Evolutionary conservation across 352 stramenopile species (phyloP).

Genomic region (Pythium scleroteichum): DNA sequence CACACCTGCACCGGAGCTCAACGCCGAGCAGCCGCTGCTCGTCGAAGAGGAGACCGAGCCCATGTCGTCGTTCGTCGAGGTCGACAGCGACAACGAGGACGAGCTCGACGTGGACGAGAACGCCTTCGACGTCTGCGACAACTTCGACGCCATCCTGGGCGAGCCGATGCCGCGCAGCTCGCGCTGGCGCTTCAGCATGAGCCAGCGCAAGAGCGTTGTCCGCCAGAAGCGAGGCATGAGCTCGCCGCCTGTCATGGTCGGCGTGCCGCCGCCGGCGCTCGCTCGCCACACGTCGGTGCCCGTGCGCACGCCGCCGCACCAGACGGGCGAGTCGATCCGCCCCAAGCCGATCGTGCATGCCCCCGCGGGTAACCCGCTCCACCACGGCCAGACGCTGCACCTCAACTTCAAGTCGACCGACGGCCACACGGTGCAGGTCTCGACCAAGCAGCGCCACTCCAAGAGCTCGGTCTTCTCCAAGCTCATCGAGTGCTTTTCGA

Average conservation of each 20-base stretch:
- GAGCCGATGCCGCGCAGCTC: constrained; percentile 25
- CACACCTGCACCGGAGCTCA: neutral
- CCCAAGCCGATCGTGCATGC: constrained; percentile 28
- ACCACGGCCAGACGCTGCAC: constrained; percentile 59
- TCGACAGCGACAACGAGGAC: constrained; percentile 27
- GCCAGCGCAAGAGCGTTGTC: constrained; percentile 22
- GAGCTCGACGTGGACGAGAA: constrained; percentile 45
- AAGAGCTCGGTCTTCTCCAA: constrained; percentile 57
- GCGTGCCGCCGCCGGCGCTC: constrained; percentile 28
- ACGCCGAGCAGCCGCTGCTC: constrained; percentile 22
- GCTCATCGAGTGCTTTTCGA: constrained; percentile 43
- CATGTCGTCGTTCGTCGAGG: constrained; percentile 37
- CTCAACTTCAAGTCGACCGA: constrained; percentile 51
- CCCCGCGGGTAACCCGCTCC: constrained; percentile 35
- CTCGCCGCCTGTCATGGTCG: constrained; percentile 51
- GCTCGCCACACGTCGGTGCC: constrained; percentile 30
- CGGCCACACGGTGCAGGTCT: constrained; percentile 45
- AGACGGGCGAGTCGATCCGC: constrained; percentile 13
- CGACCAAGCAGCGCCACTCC: constrained; percentile 40
- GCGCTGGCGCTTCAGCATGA: constrained; percentile 28
- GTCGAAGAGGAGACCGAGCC: constrained; percentile 31
- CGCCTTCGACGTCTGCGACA: constrained; percentile 28
- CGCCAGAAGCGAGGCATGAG: constrained; percentile 52
- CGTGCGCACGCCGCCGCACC: constrained; percentile 14
- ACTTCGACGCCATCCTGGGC: constrained; percentile 46